Base-by-base conservation (phyloP, 306 rosid genomes). In the Begonia fuchsioides region DNA sequence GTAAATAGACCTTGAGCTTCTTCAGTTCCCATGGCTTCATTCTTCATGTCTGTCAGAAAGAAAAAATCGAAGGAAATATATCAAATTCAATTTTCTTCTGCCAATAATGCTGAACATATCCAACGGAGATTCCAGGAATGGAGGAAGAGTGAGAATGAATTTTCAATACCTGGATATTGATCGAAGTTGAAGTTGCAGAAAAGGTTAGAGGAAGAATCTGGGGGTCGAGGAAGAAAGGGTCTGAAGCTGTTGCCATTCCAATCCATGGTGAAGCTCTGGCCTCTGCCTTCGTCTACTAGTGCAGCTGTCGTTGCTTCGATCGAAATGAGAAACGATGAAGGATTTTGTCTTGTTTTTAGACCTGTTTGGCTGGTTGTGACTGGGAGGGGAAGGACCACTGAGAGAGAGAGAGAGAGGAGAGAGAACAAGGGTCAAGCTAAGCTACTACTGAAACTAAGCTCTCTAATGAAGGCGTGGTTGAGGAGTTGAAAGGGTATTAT, bases 231-330 rank as follows among this genome's bases (percentile, higher is more conserved):
- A 69, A 65, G 74, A 66, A 76, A 79, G 63, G 69, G 72, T 63
- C 75, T 76, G 49, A 74, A 71, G 74, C 72, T 79, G 53, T 70
- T 79, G 53, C 81, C 76, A 67, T 74, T 90, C 95, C 95, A 81
- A 54, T 84, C 97, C 97, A 90, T 90, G 26, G 60, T 56, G n/a
- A 26, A 26, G 4, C 32, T 26, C 32, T 26, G 5, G 32, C 32
- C 32, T 26, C 32, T 26, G 32, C 32, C 32, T 26, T 26, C 32
- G 32, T 26, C 32, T 26, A 5, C 6, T 5, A 1, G 32, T 26
- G 32, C 5, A 26, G 6, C 2, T 26, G 32, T 3, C 32, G 32
- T 41, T 41, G 13, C 13, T 41, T 41, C 44, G 11, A 41, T 41
- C 11, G 10, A 13, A 41, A 41, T 10, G 11, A 10, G 13, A 41